These are phyloP conservation scores for Aspergillus viridinutans DNA, from an alignment of 2,329 filamentous ascomycete species.

Conservation along the genomic window DNA sequence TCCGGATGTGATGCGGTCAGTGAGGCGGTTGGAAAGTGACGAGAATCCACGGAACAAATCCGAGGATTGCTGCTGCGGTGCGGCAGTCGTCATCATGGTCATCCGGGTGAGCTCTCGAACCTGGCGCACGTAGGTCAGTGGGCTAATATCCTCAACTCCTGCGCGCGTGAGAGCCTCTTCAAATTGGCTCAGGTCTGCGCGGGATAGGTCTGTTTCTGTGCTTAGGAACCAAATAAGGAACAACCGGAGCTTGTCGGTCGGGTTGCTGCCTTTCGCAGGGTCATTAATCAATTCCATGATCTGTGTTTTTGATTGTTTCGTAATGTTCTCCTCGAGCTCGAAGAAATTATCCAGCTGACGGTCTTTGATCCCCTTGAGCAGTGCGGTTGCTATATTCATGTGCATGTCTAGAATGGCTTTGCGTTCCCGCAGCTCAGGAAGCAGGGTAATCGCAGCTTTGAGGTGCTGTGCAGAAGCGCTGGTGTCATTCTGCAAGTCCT, in stretches of 20 bases:
- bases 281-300: slow-evolving; percentile 84
- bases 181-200: slow-evolving; percentile 78
- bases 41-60: slow-evolving; percentile 93
- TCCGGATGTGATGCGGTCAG: slow-evolving; percentile 89
- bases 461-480: slow-evolving; percentile 88
- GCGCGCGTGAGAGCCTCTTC: slow-evolving; percentile 74
- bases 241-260: slow-evolving; percentile 82
- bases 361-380: slow-evolving; percentile 81
- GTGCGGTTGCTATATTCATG: slow-evolving; percentile 91
- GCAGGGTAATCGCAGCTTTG: slow-evolving; percentile 87
- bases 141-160: slow-evolving; percentile 67
- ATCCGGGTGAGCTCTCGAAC: slow-evolving; percentile 94
- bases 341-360: slow-evolving; percentile 95
- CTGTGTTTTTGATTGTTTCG: slow-evolving; percentile 85
- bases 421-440: slow-evolving; percentile 87
- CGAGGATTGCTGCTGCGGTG: slow-evolving; percentile 56
- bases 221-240: slow-evolving; percentile 98
- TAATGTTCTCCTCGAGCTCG: slow-evolving; percentile 87
- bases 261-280: slow-evolving; percentile 72
- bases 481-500: slow-evolving; percentile 86
- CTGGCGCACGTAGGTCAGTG: slow-evolving; percentile 80
- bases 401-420: slow-evolving; percentile 96
- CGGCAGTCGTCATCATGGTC: slow-evolving; percentile 90
- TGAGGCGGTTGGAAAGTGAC: slow-evolving; percentile 83
- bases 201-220: slow-evolving; percentile 80